These are phyloP conservation scores for Epipyxis sp. DNA, from an alignment of 108 stramenopile species.

Conservation along the genomic window DNA sequence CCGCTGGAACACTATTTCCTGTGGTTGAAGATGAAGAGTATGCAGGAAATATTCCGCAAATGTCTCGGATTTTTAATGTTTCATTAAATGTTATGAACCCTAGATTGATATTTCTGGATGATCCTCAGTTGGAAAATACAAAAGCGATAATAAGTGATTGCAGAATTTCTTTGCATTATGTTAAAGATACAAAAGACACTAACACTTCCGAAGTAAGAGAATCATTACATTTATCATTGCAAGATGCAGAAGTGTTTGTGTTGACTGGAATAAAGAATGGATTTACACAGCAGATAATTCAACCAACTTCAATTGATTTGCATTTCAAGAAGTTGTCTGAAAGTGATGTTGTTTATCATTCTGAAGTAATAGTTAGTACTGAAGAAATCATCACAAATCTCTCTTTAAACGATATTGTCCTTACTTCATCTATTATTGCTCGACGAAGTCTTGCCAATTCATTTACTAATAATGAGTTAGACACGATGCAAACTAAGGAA, in stretches of 20 bases:
- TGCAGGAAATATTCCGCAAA: too few relatives aligned
- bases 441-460: neutral
- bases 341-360: neutral
- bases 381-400: neutral
- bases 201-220: neutral
- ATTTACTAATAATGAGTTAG: neutral
- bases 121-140: neutral
- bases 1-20: too few relatives aligned
- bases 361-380: neutral
- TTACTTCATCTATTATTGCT: neutral
- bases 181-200: neutral
- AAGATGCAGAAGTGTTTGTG: neutral
- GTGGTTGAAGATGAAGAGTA: too few relatives aligned
- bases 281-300: neutral
- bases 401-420: slow-evolving; percentile 10
- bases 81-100: neutral
- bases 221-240: neutral
- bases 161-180: neutral
- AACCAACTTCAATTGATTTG: neutral
- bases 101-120: slow-evolving; percentile 1
- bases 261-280: neutral
- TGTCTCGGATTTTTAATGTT: too few relatives aligned
- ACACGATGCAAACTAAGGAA: neutral
- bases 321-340: neutral
- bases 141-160: neutral